phyloP scores from a whole-genome alignment of 208 protist genomes.

The Trypanosomatidae sp. region DNA sequence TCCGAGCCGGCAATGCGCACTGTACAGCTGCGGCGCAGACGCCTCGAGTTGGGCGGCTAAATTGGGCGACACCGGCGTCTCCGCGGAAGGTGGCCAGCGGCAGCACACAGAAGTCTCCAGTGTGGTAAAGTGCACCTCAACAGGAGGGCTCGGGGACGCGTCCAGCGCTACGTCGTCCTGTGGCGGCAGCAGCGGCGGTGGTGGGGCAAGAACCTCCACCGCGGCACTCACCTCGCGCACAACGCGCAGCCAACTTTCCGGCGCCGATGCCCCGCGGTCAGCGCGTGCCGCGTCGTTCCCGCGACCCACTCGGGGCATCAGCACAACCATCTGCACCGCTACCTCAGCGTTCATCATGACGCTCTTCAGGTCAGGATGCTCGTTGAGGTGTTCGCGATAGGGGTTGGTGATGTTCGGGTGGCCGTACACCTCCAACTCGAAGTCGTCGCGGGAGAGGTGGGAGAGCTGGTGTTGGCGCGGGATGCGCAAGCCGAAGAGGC shows the following conservation, averaged over 20 bases:
- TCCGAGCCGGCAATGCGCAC: conserved; percentile 21
- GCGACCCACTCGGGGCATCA: conserved; percentile 67
- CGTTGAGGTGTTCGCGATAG: conserved; percentile 66
- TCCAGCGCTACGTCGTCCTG: too few species aligned
- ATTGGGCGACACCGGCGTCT: not conserved
- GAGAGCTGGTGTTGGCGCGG: conserved; percentile 78
- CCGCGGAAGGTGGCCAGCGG: not conserved
- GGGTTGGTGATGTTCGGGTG: conserved; percentile 92
- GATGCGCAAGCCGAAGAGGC: conserved; percentile 87
- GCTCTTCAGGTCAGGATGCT: conserved; percentile 67
- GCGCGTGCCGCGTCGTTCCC: not conserved
- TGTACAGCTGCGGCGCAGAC: conserved; percentile 8
- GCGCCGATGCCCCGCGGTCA: not conserved
- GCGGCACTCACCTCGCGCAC: conserved; percentile 14
- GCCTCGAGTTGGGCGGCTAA: not conserved
- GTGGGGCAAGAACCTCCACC: not conserved
- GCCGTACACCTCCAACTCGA: conserved; percentile 74
- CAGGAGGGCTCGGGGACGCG: too few species aligned
- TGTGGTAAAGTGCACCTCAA: conserved; percentile 41
- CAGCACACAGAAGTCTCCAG: conserved; percentile 37
- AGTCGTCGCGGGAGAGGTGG: conserved; percentile 64
- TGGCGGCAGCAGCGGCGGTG: too few species aligned
- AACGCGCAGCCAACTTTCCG: conserved; percentile 12
- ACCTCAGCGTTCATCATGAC: conserved; percentile 77
- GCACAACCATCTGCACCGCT: conserved; percentile 55